Evolutionary conservation across 1,284 basidiomycete genomes (phyloP), one percentile per base, ranked within the genome.

Genomic region (Moesziomyces antarcticus): DNA sequence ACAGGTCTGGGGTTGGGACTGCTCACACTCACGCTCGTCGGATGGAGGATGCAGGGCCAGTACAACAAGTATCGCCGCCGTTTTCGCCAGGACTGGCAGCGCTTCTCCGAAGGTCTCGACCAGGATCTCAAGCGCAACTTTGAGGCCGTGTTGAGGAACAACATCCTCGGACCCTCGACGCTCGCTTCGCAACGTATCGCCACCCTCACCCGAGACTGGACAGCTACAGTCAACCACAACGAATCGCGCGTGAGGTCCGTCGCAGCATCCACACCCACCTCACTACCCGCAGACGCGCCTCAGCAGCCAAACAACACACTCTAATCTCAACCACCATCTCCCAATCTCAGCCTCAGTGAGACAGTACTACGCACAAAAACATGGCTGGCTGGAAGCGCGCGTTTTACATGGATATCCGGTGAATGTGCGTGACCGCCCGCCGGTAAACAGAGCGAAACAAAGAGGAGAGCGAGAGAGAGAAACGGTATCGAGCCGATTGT

Each of bases 41-140:
- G 78, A 9, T 85, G 81, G 79, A 68, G 71, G n/a, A 55, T 85
- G 57, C 85, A 85, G 63, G 75, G 80, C 3, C 51, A 72, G 20
- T 85, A 81, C 80, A 70, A 66, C 53, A 78, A 77, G 48, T 73
- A 74, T 3, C 76, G 83, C 54, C 57, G 57, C 21, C 61, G 69
- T 18, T 85, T 85, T 61, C 75, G 80, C 33, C 50, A 58, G n/a
- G 84, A 85, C 40, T 81, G 80, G 80, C 77, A 79, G 41, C 63
- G 77, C 5, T 54, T 78, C 14, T 73, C 71, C 9, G 44, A 71
- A 14, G 79, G 73, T 6, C 52, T 78, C 2, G 80, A 82, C 41
- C 61, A 70, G n/a, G 80, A 82, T 51, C 56, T 74, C 21, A 61
- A 60, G 48, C 13, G 27, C 33, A 63, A 69, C 40, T 66, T 73